Percentiles rank a stretch among this genome's conserved stretches.
Conservation (phyloP, 805 yeast species). For the Starmerella geochares region DNA sequence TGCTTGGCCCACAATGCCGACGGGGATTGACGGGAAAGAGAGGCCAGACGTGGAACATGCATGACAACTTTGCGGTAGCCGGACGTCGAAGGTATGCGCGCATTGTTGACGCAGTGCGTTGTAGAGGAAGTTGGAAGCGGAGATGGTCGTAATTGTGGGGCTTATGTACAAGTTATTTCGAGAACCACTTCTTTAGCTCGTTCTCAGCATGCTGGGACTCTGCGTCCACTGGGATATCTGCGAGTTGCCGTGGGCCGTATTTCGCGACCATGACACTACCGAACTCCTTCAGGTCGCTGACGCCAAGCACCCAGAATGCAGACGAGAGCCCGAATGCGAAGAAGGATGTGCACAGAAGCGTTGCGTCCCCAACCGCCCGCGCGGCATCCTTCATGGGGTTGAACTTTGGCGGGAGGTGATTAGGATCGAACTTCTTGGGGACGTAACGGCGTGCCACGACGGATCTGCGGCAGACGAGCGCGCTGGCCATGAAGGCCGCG, state of each 20-base stretch:
- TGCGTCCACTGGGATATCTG: constrained; percentile 4
- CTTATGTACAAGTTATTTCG: background rate
- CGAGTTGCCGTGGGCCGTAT: constrained; percentile 2
- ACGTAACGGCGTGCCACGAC: constrained; percentile 60
- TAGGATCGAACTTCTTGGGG: constrained; percentile 72
- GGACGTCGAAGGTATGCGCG: background rate
- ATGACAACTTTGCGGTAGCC: too few relatives aligned
- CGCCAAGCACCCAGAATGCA: constrained; percentile 69
- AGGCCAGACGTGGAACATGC: too few relatives aligned
- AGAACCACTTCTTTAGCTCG: constrained; percentile 7
- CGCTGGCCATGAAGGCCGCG: constrained; percentile 56
- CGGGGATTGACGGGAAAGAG: too few relatives aligned
- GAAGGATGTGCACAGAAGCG: constrained; percentile 61
- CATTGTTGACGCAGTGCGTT: background rate
- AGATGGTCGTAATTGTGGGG: background rate
- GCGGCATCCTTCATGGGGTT: constrained; percentile 75
- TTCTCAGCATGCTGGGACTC: constrained; percentile 8
- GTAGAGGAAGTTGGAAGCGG: too few relatives aligned
- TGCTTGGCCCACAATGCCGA: too few relatives aligned
- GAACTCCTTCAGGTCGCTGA: constrained; percentile 28
- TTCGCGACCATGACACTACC: constrained; percentile 12
- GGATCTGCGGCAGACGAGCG: constrained; percentile 66
- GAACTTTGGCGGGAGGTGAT: constrained; percentile 76
- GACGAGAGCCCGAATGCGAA: constrained; percentile 66
- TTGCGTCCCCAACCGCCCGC: constrained; percentile 72